phyloP scores from a whole-genome alignment of 345 rosid species.

The Streptanthus diversifolius region DNA sequence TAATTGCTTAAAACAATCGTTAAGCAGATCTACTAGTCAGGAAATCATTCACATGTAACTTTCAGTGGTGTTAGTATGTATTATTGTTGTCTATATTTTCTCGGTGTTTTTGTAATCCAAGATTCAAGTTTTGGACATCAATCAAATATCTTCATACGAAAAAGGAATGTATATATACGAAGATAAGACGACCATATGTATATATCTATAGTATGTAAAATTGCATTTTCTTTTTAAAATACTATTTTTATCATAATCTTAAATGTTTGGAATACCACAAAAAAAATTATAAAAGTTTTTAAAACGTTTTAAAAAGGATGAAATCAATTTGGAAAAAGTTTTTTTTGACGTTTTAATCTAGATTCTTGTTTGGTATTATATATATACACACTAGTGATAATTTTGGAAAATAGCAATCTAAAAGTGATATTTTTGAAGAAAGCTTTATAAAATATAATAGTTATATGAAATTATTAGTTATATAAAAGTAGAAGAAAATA shows the following conservation, averaged over 20 bases:
- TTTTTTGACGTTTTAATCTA: neutral
- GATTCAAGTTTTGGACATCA: neutral
- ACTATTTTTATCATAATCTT: neutral
- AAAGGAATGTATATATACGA: neutral
- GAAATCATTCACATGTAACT: too few relatives aligned
- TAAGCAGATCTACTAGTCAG: too few relatives aligned
- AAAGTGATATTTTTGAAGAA: neutral
- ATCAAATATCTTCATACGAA: neutral
- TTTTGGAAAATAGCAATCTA: neutral
- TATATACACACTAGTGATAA: neutral
- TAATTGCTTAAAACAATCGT: too few relatives aligned
- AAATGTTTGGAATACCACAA: neutral
- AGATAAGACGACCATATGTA: neutral
- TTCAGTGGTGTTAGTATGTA: too few relatives aligned
- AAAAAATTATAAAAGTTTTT: neutral
- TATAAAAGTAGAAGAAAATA: conserved; percentile 3
- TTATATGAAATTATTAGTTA: too few relatives aligned
- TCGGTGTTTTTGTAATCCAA: neutral
- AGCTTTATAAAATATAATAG: neutral
- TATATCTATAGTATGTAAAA: neutral
- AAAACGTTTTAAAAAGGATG: neutral
- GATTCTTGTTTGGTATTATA: neutral
- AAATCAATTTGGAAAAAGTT: neutral
- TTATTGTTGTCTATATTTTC: neutral
- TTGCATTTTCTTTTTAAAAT: neutral